Base-by-base conservation (phyloP, 805 yeast genomes). In the Tetrapisispora fleetii region DNA sequence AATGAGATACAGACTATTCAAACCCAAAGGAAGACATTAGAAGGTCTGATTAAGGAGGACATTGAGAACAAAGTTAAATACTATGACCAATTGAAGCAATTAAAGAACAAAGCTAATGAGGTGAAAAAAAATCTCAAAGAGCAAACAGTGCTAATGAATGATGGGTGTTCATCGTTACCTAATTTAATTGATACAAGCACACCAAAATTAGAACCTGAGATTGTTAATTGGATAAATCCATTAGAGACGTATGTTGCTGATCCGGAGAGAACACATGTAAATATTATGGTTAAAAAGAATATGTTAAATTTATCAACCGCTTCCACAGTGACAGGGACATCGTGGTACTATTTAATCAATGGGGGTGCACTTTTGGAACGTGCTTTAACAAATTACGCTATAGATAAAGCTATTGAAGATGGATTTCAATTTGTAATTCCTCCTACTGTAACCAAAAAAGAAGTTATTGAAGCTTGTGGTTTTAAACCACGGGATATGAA, bases 401-500 rank as follows among this genome's bases (percentile, higher is more conserved):
- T 91, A 46, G 69, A 76, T 33, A 65, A 72, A 48, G 96, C 96
- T 3, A 67, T 71, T 45, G 95, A 96, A 3, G 60, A 71, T 10
- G 95, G 95, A 0, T 93, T 85, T 67, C 65, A 66, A 33, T 76
- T 83, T 75, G 78, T 82, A 10, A 64, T 78, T 11, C 97, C 98
- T 0, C 99, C 99, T 1, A 78, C 95, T 0, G 78, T 93, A 16
- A 95, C 90, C 2, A 78, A 84, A 54, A 70, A 79, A 18, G 95
- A 85, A 52, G 71, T 87, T 5, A 80, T 90, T 0, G 71, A 75
- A 54, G 96, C 96, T 0, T 93, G 99, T 70, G 99, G 99, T 0
- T 93, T 90, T 69, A 80, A 83, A 59, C 99, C 99, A 13, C 78
- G 95, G 51, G 98, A 93, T 59, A 82, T 80, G 56, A 84, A 85